phyloP scores from a whole-genome alignment of 805 yeast genomes.

The Candida silvatica region DNA sequence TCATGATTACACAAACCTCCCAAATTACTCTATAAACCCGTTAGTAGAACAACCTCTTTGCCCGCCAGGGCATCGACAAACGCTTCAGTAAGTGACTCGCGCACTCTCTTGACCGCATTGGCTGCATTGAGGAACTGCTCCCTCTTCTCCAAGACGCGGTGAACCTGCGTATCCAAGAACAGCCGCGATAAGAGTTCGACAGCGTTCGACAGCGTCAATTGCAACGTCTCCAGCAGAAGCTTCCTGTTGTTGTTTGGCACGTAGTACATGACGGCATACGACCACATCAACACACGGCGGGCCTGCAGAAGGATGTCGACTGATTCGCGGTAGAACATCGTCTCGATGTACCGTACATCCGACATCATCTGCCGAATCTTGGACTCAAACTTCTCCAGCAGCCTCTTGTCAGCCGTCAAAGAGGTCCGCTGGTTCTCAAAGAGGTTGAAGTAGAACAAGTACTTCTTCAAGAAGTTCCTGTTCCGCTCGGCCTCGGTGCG shows the following conservation, averaged over 20 bases:
- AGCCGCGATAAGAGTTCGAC: conserved; percentile 26
- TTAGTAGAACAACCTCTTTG: no score
- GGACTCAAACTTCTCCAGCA: conserved; percentile 54
- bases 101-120: conserved; percentile 13
- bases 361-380: conserved; percentile 60
- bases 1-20: not conserved
- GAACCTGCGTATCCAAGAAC: conserved; percentile 23
- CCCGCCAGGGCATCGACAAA: conserved; percentile 16
- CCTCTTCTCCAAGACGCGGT: conserved; percentile 19
- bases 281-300: conserved; percentile 79
- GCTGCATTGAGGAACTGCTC: conserved; percentile 15
- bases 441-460: conserved; percentile 66
- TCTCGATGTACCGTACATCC: conserved; percentile 78
- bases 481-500: conserved; percentile 32
- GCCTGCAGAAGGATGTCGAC: conserved; percentile 57
- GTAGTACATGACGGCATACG: conserved; percentile 74
- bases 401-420: conserved; percentile 57
- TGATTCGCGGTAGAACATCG: conserved; percentile 73
- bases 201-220: conserved; percentile 15
- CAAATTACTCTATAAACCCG: not conserved
- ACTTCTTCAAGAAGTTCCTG: conserved; percentile 47
- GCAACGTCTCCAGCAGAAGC: conserved; percentile 46
- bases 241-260: conserved; percentile 41
- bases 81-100: conserved; percentile 14
- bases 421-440: conserved; percentile 73